phyloP scores from a whole-genome alignment of 148 eudicot species.

The Fallopia convolvulus region DNA sequence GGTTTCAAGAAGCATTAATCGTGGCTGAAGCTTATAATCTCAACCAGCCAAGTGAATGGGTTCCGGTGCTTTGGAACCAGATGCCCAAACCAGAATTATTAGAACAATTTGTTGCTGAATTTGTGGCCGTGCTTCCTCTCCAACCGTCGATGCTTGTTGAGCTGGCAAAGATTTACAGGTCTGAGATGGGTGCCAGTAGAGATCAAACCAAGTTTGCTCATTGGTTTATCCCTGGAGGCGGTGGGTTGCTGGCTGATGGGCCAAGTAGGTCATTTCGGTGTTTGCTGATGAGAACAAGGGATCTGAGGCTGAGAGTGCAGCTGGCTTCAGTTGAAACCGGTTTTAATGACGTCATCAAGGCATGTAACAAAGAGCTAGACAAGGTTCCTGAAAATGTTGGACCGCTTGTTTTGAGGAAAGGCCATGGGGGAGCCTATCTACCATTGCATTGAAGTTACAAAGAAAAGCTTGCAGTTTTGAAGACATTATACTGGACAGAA shows the following conservation, averaged over 20 bases:
- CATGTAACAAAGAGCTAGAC: conserved; percentile 63
- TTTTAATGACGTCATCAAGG: conserved; percentile 53
- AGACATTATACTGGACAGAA: neutral
- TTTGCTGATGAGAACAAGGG: conserved; percentile 77
- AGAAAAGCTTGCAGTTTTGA: neutral
- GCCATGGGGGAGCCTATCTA: conserved; percentile 96
- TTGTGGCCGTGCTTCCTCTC: conserved; percentile 89
- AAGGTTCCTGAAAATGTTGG: conserved; percentile 93
- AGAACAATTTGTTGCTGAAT: conserved; percentile 81
- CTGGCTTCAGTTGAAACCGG: conserved; percentile 78
- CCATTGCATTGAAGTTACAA: conserved; percentile 33
- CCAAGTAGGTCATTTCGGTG: conserved; percentile 86
- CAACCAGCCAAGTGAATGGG: conserved; percentile 97
- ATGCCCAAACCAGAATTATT: conserved; percentile 88
- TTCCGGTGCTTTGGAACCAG: conserved; percentile 87
- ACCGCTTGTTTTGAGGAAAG: conserved; percentile 88
- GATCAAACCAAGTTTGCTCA: conserved; percentile 85
- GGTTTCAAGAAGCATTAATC: conserved; percentile 91
- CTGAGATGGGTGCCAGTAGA: conserved; percentile 84
- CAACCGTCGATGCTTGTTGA: conserved; percentile 75
- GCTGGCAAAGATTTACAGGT: conserved; percentile 70
- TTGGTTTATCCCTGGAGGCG: conserved; percentile 69
- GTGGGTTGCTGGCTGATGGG: conserved; percentile 85
- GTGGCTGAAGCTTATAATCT: conserved; percentile 94
- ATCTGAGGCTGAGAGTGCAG: conserved; percentile 66